These are phyloP conservation scores for Xylaria telfairii DNA, from an alignment of 495 filamentous ascomycete genomes.

Conservation along the genomic window DNA sequence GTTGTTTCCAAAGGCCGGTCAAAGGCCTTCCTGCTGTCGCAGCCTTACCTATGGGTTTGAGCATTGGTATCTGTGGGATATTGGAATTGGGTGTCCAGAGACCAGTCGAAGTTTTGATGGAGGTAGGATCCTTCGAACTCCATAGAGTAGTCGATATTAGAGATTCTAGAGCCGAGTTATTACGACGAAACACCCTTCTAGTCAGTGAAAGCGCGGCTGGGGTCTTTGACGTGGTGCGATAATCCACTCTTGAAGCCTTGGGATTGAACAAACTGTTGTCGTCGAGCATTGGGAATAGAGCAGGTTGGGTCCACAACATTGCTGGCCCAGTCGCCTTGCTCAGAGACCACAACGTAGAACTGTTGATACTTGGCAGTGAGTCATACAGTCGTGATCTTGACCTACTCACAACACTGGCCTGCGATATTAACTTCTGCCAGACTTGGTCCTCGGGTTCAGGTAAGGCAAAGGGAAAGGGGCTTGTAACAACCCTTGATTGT, in stretches of 20 bases:
- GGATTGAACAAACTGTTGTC: background rate
- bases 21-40: background rate
- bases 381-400: background rate
- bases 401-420: background rate
- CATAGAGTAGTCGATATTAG: slow-evolving; percentile 10
- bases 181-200: background rate
- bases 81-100: background rate
- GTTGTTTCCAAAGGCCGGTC: background rate
- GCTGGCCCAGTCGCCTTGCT: background rate
- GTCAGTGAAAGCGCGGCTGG: slow-evolving; percentile 2
- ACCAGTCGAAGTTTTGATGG: background rate
- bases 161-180: background rate
- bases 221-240: slow-evolving; percentile 1
- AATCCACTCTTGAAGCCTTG: background rate
- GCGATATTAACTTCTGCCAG: slow-evolving; percentile 20
- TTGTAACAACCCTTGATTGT: background rate
- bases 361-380: slow-evolving; percentile 5
- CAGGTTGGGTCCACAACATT: slow-evolving; percentile 11
- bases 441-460: slow-evolving; percentile 7
- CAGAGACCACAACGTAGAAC: slow-evolving; percentile 11
- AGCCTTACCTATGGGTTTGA: background rate
- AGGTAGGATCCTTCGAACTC: background rate
- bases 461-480: slow-evolving; percentile 11
- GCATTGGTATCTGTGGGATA: background rate
- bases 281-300: background rate